phyloP scores from a whole-genome alignment of 495 filamentous ascomycete genomes.

The Trichoderma parareesei region DNA sequence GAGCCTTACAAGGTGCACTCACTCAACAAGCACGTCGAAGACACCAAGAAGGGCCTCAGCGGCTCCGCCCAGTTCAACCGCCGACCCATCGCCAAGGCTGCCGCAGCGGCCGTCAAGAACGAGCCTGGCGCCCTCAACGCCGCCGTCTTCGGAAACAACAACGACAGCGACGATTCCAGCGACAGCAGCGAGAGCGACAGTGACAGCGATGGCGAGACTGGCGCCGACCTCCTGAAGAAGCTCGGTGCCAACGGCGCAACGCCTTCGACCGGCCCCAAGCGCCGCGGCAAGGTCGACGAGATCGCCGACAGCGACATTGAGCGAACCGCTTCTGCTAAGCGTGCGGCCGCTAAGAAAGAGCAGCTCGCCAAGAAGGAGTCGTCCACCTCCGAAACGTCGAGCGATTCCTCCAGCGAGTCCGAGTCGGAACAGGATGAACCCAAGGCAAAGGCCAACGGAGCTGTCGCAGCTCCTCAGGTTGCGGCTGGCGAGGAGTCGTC shows the following conservation, averaged over 20 bases:
- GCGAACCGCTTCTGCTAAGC: slow-evolving; percentile 15
- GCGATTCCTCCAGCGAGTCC: slow-evolving; percentile 8
- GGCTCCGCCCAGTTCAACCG: slow-evolving; percentile 5
- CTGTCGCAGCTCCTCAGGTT: not conserved
- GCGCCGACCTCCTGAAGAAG: slow-evolving; percentile 8
- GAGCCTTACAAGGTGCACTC: slow-evolving; percentile 10
- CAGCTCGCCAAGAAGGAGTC: not conserved
- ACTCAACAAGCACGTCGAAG: slow-evolving; percentile 2
- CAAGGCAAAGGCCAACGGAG: slow-evolving; percentile 8
- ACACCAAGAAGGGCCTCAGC: slow-evolving; percentile 11
- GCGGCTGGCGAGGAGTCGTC: slow-evolving; percentile 8
- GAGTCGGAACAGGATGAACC: slow-evolving; percentile 5
- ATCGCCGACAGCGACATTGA: slow-evolving; percentile 21
- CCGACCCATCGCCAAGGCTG: slow-evolving; percentile 1
- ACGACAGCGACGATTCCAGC: slow-evolving; percentile 16
- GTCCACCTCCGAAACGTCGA: not conserved
- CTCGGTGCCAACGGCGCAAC: slow-evolving; percentile 11
- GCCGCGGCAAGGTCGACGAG: slow-evolving; percentile 6
- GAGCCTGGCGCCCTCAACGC: slow-evolving; percentile 18
- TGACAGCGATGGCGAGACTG: slow-evolving; percentile 6
- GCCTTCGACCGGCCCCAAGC: slow-evolving; percentile 5
- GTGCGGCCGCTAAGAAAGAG: slow-evolving; percentile 11
- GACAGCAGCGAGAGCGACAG: slow-evolving; percentile 18
- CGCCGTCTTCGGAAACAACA: slow-evolving; percentile 15
- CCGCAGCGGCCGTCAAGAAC: slow-evolving; percentile 12